Conservation (phyloP, 2,329 filamentous ascomycete species). For the Talaromyces rugulosus region DNA sequence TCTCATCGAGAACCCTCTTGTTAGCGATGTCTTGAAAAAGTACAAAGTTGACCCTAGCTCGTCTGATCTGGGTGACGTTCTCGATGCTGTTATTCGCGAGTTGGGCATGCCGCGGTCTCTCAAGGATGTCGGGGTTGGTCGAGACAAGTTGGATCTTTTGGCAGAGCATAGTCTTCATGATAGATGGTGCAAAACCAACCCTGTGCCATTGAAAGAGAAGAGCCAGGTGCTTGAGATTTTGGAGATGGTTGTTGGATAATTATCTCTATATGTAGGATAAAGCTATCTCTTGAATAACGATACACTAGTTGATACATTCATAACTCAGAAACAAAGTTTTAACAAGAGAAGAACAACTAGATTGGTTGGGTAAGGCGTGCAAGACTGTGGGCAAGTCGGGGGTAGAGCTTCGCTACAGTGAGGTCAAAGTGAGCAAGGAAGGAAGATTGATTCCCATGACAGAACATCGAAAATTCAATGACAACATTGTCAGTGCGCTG, state of each 20-base stretch:
- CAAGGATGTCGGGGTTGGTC: conserved; percentile 48
- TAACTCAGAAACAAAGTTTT: neutral
- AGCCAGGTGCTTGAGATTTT: conserved; percentile 51
- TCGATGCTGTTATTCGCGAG: conserved; percentile 49
- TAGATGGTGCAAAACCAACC: conserved; percentile 49
- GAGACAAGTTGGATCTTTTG: conserved; percentile 45
- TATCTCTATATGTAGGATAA: neutral
- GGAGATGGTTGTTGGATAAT: conserved; percentile 31
- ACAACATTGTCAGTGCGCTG: neutral
- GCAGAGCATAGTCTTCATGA: conserved; percentile 50
- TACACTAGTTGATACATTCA: neutral
- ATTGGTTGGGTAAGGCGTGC: too few relatives aligned
- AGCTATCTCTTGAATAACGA: neutral
- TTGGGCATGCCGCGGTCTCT: conserved; percentile 54
- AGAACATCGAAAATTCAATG: neutral
- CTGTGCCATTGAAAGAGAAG: conserved; percentile 45
- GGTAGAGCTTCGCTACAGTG: too few relatives aligned
- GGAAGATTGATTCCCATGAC: too few relatives aligned
- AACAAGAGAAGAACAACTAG: too few relatives aligned
- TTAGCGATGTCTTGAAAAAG: conserved; percentile 32
- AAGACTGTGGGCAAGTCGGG: too few relatives aligned
- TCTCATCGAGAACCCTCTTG: conserved; percentile 35
- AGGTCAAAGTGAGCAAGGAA: too few relatives aligned
- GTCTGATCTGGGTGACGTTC: conserved; percentile 48
- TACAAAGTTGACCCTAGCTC: conserved; percentile 22